Percentiles rank a stretch among this genome's conserved stretches.
phyloP scores from a whole-genome alignment of 2,329 filamentous ascomycete species.

The Capronia coronata region DNA sequence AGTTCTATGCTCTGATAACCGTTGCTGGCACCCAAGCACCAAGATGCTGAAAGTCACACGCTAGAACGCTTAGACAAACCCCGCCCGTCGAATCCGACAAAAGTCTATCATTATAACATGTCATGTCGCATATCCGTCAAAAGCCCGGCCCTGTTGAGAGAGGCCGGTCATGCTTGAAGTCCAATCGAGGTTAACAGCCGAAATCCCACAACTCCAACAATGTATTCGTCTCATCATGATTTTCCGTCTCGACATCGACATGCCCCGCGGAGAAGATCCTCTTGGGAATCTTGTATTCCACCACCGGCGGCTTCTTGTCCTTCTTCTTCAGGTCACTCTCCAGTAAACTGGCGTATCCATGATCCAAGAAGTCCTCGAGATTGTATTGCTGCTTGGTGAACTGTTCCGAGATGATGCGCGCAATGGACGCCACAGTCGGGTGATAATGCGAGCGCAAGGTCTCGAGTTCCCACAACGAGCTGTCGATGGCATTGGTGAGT shows the following conservation, averaged over 20 bases:
- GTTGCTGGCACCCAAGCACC: not conserved
- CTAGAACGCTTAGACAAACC: not conserved
- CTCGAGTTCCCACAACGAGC: conserved; percentile 89
- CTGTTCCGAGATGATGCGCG: conserved; percentile 89
- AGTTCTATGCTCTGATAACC: not conserved
- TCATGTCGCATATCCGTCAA: not conserved
- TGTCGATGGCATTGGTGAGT: conserved; percentile 80
- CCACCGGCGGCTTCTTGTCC: conserved; percentile 82
- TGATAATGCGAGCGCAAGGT: conserved; percentile 91
- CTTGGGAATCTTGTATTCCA: conserved; percentile 93
- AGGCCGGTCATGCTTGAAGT: not conserved
- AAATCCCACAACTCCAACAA: conserved; percentile 21
- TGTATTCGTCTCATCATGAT: conserved; percentile 3
- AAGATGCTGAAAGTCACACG: not conserved
- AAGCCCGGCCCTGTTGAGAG: not conserved
- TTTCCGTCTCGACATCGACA: conserved; percentile 6
- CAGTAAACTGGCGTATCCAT: conserved; percentile 72
- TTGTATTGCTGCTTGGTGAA: conserved; percentile 95
- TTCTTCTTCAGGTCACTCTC: conserved; percentile 65
- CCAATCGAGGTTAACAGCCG: not conserved
- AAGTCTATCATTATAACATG: not conserved
- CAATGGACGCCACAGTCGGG: conserved; percentile 88
- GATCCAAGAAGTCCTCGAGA: conserved; percentile 94
- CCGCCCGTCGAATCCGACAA: not conserved
- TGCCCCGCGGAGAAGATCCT: conserved; percentile 54